Conservation (phyloP, 2,329 filamentous ascomycete species). For the Colletotrichum magnum region DNA sequence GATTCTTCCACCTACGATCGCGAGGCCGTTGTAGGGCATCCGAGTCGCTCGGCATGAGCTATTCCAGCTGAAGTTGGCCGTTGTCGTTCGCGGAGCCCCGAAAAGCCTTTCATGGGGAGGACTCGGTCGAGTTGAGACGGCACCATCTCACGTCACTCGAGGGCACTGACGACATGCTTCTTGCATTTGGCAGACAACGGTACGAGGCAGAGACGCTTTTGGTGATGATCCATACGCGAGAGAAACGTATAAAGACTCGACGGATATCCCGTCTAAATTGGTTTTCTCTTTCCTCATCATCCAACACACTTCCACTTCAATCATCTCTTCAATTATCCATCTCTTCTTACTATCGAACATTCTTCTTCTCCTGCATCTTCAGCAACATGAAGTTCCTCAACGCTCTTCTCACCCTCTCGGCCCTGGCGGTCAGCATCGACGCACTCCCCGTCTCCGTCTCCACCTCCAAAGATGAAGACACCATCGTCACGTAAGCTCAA, state of each 20-base stretch:
- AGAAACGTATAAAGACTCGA: constrained; percentile 15
- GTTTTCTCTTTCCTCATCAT: constrained; percentile 1
- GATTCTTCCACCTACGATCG: not conserved
- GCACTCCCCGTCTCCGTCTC: constrained; percentile 36
- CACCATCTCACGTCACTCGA: constrained; percentile 3
- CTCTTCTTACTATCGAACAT: not conserved
- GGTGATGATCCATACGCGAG: not conserved
- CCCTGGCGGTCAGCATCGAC: constrained; percentile 38
- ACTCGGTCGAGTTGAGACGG: constrained; percentile 9
- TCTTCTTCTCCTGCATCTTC: not conserved
- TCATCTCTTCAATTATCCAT: not conserved
- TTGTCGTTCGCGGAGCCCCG: constrained; percentile 13
- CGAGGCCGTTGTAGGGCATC: constrained; percentile 3
- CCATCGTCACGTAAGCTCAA: constrained; percentile 11
- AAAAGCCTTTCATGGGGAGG: constrained; percentile 22
- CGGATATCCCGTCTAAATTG: not conserved
- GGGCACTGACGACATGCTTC: not conserved
- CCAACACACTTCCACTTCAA: not conserved
- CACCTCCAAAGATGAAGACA: constrained; percentile 21
- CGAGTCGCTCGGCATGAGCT: constrained; percentile 4
- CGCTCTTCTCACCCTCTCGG: constrained; percentile 28
- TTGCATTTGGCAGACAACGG: not conserved
- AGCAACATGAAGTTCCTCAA: constrained; percentile 32
- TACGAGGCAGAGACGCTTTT: not conserved
- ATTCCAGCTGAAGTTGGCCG: not conserved